phyloP scores from a whole-genome alignment of 1,284 basidiomycete genomes.

The Moniliella sp. region DNA sequence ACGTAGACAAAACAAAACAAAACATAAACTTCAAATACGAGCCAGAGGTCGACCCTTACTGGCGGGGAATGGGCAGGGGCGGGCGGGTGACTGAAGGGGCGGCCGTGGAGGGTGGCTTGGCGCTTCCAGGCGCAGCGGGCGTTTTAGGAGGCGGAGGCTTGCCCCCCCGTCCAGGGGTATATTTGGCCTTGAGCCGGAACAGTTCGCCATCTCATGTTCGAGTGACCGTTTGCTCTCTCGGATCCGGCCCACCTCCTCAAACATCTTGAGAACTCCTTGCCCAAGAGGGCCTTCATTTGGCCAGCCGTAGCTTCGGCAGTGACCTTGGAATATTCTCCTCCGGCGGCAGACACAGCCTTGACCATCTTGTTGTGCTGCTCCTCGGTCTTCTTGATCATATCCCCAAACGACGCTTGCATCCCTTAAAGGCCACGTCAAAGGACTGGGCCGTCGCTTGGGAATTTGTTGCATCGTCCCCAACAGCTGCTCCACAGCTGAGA shows the following conservation, averaged over 20 bases:
- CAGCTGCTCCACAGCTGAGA: neutral
- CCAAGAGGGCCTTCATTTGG: slow-evolving; percentile 10
- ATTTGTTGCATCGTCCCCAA: slow-evolving; percentile 6
- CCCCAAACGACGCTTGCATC: slow-evolving; percentile 9
- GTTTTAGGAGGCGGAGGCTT: no score
- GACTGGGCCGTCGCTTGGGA: slow-evolving; percentile 13
- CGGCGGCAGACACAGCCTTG: neutral
- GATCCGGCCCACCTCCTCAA: slow-evolving; percentile 25
- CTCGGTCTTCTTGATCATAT: slow-evolving; percentile 14
- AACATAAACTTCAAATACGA: no score
- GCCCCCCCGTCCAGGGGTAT: no score
- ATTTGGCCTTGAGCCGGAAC: slow-evolving; percentile 15
- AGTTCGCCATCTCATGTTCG: slow-evolving; percentile 20
- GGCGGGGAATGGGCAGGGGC: no score
- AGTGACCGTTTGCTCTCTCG: slow-evolving; percentile 15
- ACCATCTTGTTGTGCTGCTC: neutral
- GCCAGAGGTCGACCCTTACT: no score
- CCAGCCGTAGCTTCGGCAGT: slow-evolving; percentile 22
- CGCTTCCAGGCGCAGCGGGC: no score
- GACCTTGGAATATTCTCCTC: slow-evolving; percentile 4
- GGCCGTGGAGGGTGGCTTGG: no score
- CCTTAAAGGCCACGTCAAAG: no score
- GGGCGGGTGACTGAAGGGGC: no score
- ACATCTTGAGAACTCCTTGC: slow-evolving; percentile 16
- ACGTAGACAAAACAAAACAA: no score